Base-by-base conservation (phyloP, 495 filamentous ascomycete genomes). In the Glarea lozoyensis region DNA sequence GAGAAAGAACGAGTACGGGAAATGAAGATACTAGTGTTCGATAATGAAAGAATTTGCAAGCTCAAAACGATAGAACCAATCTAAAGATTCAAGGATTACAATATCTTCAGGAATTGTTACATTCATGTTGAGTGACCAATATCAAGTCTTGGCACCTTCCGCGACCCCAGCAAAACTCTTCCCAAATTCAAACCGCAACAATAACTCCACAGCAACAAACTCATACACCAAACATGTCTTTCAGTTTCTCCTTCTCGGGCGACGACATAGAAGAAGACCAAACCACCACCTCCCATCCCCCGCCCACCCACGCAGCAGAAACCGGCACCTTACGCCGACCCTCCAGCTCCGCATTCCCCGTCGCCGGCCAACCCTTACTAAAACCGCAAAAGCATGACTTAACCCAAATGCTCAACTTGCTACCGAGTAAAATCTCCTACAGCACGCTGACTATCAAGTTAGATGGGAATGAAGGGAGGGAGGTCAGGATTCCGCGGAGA, bases 371-470 rank as follows among this genome's bases (percentile, higher is more conserved):
- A 41, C 64, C 68, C 52, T 56, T 71, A 18, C 61, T 75, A 10
- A 65, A 65, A 9, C 64, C 73, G 15, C 56, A 56, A 36, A 57
- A 47, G 47, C 67, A 72, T 55, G 52, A 60, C 44, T 32, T 70
- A 12, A 46, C 56, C n/a, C 36, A 59, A 34, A 83, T 77, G 78
- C 66, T 92, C 13, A 68, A 75, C 10, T 69, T 64, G 45, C 68
- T 94, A 13, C 88, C 88, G 4, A 85, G 82, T 30, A 82, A 82
- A 62, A 75, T 95, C 36, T 83, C 79, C 46, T 94, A 82, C 62
- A 74, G 74, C 58, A 67, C 66, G 18, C 64, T 88, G 20, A 52
- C 62, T 12, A 68, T 88, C 29, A 65, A 66, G 42, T 63, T 68
- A 49, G 61, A 73, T 31, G n/a, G n/a, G n/a, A n/a, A n/a, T n/a